Evolutionary conservation across 2,329 filamentous ascomycete genomes (phyloP), one percentile per base, ranked within the genome.

Genomic region (Ascochyta koolunga): DNA sequence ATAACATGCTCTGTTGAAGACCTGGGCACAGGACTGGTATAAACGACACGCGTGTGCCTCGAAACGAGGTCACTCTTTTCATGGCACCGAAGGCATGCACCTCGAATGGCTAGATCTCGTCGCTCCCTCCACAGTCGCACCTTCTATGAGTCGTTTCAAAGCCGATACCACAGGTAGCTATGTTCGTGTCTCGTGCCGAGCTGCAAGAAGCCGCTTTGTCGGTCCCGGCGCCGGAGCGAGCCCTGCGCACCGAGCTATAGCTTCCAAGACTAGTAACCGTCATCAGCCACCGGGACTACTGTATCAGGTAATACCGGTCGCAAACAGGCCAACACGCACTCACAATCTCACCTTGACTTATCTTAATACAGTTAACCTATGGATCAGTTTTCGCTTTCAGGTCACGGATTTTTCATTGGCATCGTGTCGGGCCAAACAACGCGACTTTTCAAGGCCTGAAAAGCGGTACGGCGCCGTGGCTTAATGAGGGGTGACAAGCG

Each of bases 191-290:
- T 50, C 41, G 41, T 42, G 42, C 31, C 52, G 42, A 47, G 53
- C 41, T 33, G 25, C 21, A n/a, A 7, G 7, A 13, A 36, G 11
- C 16, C 36, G 21, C 25, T 46, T 32, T 5, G 31, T 51, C 53
- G 47, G 53, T 38, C 46, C 31, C 47, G 53, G 53, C 53, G 53
- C 53, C 53, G 53, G 53, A 50, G 53, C 53, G 53, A 56, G 42
- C 21, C 44, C 27, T 25, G 42, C 42, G 49, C 31, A 19, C 35
- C 7, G 24, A 18, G 24, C 47, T 39, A 24, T 18, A 38, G 16
- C 21, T 21, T 21, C 21, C 29, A 41, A 29, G 16, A 19, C 24
- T 31, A 43, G 22, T n/a, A 27, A 9, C 50, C 32, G 43, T 36
- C 47, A 47, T 47, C 37, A 50, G 33, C 46, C 41, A 50, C 46